Percentiles rank a stretch among this genome's conserved stretches.
phyloP scores from a whole-genome alignment of 2,329 filamentous ascomycete genomes.

The Monosporascus sp. region DNA sequence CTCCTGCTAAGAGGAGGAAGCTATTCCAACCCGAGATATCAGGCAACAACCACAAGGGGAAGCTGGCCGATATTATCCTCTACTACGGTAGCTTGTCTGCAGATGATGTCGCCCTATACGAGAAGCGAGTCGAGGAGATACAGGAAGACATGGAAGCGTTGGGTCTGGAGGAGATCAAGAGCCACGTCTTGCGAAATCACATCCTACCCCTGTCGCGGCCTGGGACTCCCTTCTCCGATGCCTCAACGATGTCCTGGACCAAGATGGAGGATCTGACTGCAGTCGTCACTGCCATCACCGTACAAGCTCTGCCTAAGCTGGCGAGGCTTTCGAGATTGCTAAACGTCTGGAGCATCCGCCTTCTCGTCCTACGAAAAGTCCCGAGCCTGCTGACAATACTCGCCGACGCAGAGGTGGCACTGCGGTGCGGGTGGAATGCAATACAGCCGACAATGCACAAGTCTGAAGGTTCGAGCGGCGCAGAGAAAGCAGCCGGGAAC shows the following conservation, averaged over 20 bases:
- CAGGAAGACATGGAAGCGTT: constrained; percentile 61
- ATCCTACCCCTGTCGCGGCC: constrained; percentile 56
- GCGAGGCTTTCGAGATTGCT: constrained; percentile 70
- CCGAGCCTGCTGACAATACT: constrained; percentile 64
- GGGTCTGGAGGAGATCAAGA: constrained; percentile 83
- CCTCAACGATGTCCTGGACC: constrained; percentile 50
- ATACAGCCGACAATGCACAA: constrained; percentile 34
- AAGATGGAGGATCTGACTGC: constrained; percentile 86
- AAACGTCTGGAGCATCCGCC: constrained; percentile 69
- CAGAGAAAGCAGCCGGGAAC: constrained; percentile 1
- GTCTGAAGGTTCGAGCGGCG: constrained; percentile 4
- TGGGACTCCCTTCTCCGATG: constrained; percentile 41
- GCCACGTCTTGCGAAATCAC: constrained; percentile 77
- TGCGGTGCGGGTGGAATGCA: constrained; percentile 62
- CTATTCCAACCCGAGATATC: constrained; percentile 21
- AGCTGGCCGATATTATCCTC: constrained; percentile 15
- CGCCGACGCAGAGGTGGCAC: constrained; percentile 58
- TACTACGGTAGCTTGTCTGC: constrained; percentile 70
- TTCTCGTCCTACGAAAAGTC: constrained; percentile 69
- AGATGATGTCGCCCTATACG: constrained; percentile 61
- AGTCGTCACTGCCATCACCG: constrained; percentile 81
- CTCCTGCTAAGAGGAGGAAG: constrained; percentile 36
- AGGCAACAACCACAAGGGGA: constrained; percentile 13
- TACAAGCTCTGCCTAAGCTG: constrained; percentile 81
- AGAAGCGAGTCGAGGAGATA: constrained; percentile 70